Evolutionary conservation across 108 stramenopile genomes (phyloP).

Genomic region (Nitzschia inconspicua): DNA sequence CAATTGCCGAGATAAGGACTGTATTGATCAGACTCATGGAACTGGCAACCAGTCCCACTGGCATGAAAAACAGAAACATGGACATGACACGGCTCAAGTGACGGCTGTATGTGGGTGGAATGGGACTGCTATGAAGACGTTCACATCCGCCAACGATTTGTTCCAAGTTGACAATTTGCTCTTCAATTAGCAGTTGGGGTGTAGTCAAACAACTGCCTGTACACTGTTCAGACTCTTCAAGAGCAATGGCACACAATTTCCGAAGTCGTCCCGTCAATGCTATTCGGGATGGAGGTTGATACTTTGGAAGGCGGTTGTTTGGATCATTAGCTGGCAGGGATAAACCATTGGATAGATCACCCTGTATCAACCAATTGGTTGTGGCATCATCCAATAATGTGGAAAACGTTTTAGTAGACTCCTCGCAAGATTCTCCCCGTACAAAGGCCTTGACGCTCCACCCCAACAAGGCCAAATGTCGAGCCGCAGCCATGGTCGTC

Average conservation of each 20-base stretch:
- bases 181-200: slow-evolving; percentile 20
- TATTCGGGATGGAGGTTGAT: too few species aligned
- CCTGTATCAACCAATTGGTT: slow-evolving; percentile 1
- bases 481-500: slow-evolving; percentile 10
- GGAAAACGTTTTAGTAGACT: slow-evolving; percentile 9
- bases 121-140: slow-evolving; percentile 22
- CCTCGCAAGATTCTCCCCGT: slow-evolving; percentile 18
- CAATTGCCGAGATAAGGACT: slow-evolving; percentile 11
- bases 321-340: neutral
- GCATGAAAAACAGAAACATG: slow-evolving; percentile 23
- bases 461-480: slow-evolving; percentile 30
- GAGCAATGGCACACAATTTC: slow-evolving; percentile 12
- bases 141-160: slow-evolving; percentile 22
- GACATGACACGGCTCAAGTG: slow-evolving; percentile 35
- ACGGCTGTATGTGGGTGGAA: slow-evolving; percentile 40
- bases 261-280: slow-evolving; percentile 22
- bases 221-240: neutral
- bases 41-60: slow-evolving; percentile 12
- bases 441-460: slow-evolving; percentile 32
- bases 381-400: neutral
- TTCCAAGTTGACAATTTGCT: slow-evolving; percentile 22
- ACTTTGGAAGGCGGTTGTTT: too few species aligned
- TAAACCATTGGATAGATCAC: neutral
- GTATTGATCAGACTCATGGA: neutral
- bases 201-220: neutral